These are phyloP conservation scores for Patellifolia procumbens DNA, from an alignment of 179 eudicot species.

Conservation along the genomic window DNA sequence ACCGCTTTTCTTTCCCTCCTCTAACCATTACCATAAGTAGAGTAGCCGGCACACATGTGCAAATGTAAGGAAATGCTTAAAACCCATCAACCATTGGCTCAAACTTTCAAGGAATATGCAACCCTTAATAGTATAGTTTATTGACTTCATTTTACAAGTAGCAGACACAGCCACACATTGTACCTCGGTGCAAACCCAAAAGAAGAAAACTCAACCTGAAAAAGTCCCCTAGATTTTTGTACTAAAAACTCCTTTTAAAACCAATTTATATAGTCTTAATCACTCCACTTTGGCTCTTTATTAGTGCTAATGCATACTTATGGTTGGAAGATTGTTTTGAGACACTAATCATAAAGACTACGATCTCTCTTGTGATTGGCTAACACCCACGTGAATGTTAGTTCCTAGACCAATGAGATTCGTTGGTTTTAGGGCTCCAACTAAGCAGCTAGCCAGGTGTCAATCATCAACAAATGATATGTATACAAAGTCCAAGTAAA, in stretches of 20 bases:
- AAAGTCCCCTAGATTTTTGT: conserved; percentile 17
- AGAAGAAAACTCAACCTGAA: conserved; percentile 16
- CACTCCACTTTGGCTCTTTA: conserved; percentile 2
- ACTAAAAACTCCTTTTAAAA: neutral
- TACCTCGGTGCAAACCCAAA: conserved; percentile 6
- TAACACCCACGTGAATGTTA: conserved; percentile 35
- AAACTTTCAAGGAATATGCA: conserved; percentile 2
- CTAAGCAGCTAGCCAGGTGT: conserved; percentile 35
- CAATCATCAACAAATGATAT: conserved; percentile 47
- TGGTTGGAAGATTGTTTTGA: conserved; percentile 33
- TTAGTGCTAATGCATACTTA: conserved; percentile 29
- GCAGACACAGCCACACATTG: conserved; percentile 9
- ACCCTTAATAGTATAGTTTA: neutral
- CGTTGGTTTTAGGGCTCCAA: conserved; percentile 32
- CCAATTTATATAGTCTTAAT: conserved; percentile 5
- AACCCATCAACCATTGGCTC: neutral
- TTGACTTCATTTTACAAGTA: neutral
- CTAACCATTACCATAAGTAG: neutral
- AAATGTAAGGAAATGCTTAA: neutral
- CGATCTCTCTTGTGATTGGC: conserved; percentile 29
- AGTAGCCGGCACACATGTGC: conserved; percentile 6
- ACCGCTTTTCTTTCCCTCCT: neutral
- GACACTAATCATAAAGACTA: conserved; percentile 37
- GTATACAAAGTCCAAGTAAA: conserved; percentile 20
- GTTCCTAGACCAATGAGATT: conserved; percentile 36